Evolutionary conservation across 2,329 filamentous ascomycete genomes (phyloP), one percentile per base, ranked within the genome.

Genomic region (Sclerotinia borealis): DNA sequence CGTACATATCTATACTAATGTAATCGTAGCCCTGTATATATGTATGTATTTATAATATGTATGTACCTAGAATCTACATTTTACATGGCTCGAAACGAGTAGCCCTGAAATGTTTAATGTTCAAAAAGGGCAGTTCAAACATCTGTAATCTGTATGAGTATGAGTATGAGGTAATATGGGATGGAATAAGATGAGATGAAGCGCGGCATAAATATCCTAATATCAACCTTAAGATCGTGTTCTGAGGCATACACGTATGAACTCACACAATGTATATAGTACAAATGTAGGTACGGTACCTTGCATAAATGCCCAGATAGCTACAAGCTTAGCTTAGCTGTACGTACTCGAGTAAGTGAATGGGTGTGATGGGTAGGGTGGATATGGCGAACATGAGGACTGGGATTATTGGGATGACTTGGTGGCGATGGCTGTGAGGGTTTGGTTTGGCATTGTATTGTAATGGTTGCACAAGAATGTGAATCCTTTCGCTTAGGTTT

Each of bases 401-500:
- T 41, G 8, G 36, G 36, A 4, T 37, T 5, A 13, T n/a, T 2
- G 39, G 5, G n/a, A 41, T 11, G 15, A 45, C 41, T 25, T 45
- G 54, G 54, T 45, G 54, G 54, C 39, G 54, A 45, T 56, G 54
- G 7, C 27, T 8, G n/a, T 31, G 27, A 22, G 36, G 52, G n/a
- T n/a, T n/a, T n/a, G n/a, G n/a, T n/a, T n/a, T n/a, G n/a, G n/a
- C n/a, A n/a, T n/a, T n/a, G 13, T 43, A 9, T 55, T 22, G 19
- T 2, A 1, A n/a, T 45, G 39, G 39, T 45, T 58, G 39, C n/a
- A 29, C 39, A 11, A 34, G 54, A 45, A 11, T 45, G 7, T 39
- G 39, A 45, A 56, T 45, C 54, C 54, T 56, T 56, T 56, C 54
- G 54, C 34, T 56, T 45, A 56, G 7, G 7, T 45, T 45, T 45